phyloP scores from a whole-genome alignment of 495 filamentous ascomycete species.

The Talaromyces wortmannii region DNA sequence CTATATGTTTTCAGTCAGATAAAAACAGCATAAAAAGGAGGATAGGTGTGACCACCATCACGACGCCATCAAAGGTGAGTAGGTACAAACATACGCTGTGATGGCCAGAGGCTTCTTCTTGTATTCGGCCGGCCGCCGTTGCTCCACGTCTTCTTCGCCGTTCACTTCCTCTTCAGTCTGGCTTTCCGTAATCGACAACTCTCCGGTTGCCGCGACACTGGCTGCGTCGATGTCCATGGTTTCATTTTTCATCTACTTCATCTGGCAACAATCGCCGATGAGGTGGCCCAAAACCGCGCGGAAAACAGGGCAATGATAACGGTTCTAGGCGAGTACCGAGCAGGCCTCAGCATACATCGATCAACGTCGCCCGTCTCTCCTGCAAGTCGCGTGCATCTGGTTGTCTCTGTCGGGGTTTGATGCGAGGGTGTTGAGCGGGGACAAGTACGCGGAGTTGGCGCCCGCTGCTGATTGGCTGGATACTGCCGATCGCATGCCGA shows the following conservation, averaged over 20 bases:
- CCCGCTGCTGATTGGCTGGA: too few species aligned
- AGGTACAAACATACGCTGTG: not conserved
- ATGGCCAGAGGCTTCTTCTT: not conserved
- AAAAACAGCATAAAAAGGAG: not conserved
- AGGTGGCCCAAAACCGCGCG: too few species aligned
- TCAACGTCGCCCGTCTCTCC: too few species aligned
- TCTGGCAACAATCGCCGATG: not conserved
- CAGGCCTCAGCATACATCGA: too few species aligned
- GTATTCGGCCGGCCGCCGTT: not conserved
- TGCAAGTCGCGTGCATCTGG: too few species aligned
- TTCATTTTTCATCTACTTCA: not conserved
- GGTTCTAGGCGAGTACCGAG: too few species aligned
- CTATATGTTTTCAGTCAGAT: not conserved
- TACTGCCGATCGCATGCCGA: too few species aligned
- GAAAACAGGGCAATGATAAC: too few species aligned
- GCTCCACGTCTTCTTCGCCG: not conserved
- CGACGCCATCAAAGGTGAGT: too few species aligned
- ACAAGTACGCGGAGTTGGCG: too few species aligned
- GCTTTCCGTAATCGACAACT: not conserved
- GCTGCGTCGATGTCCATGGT: not conserved
- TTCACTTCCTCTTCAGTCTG: not conserved
- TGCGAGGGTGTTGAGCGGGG: too few species aligned
- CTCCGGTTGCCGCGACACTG: not conserved
- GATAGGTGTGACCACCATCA: not conserved
- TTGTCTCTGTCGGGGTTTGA: too few species aligned